phyloP scores from a whole-genome alignment of 495 filamentous ascomycete genomes.

The Sabuloglossum arenarium region DNA sequence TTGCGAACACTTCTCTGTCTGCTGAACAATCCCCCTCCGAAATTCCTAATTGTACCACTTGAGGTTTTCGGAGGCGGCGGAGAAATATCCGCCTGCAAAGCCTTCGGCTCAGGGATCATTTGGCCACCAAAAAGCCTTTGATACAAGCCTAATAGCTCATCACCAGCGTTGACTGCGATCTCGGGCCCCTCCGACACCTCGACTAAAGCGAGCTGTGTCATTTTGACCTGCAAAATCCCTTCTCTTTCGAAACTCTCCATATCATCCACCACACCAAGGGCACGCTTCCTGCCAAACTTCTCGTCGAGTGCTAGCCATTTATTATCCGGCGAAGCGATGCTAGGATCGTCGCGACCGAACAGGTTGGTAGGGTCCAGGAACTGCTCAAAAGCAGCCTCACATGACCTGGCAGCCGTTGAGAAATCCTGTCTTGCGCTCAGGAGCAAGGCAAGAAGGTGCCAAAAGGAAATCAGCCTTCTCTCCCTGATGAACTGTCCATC shows the following conservation, averaged over 20 bases:
- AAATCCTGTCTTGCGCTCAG: conserved; percentile 77
- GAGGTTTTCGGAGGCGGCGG: conserved; percentile 8
- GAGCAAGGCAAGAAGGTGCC: conserved; percentile 74
- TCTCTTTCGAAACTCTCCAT: conserved; percentile 64
- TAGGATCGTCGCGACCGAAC: not conserved
- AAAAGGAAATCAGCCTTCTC: conserved; percentile 34
- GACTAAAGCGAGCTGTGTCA: conserved; percentile 72
- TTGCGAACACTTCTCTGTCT: conserved; percentile 3
- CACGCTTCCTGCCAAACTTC: conserved; percentile 5
- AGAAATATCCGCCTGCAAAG: not conserved
- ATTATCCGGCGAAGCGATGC: conserved; percentile 16
- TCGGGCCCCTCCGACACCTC: conserved; percentile 67
- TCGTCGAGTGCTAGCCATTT: conserved; percentile 18
- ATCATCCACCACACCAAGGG: conserved; percentile 37
- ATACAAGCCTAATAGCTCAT: conserved; percentile 68
- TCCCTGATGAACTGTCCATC: conserved; percentile 1
- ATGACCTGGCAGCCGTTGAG: conserved; percentile 52
- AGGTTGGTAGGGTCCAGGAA: conserved; percentile 25
- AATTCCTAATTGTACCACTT: conserved; percentile 6
- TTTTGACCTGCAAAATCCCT: conserved; percentile 69
- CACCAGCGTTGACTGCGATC: conserved; percentile 61
- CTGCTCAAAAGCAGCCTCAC: conserved; percentile 77
- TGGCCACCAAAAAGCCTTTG: conserved; percentile 48
- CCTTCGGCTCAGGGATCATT: not conserved
- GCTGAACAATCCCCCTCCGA: not conserved